These are phyloP conservation scores for Salinomyces thailandicus DNA, from an alignment of 2,329 filamentous ascomycete genomes.

Conservation along the genomic window DNA sequence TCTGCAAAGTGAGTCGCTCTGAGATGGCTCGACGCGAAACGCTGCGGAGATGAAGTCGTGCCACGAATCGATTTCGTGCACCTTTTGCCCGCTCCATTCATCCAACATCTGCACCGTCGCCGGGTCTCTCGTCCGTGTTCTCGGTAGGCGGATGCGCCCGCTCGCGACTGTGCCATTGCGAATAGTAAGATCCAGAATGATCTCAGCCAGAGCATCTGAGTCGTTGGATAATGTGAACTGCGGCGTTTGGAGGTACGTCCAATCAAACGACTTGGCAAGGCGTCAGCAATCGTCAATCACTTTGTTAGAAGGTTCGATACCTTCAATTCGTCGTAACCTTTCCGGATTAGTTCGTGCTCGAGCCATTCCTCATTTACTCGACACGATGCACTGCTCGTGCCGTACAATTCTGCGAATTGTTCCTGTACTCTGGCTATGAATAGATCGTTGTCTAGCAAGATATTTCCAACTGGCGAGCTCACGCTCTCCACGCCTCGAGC, in stretches of 20 bases:
- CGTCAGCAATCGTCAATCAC: conserved; percentile 23
- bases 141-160: too few species aligned
- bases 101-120: not conserved
- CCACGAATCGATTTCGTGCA: conserved; percentile 38
- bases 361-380: conserved; percentile 46
- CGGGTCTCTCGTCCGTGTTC: too few species aligned
- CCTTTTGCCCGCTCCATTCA: conserved; percentile 28
- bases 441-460: conserved; percentile 45
- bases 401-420: conserved; percentile 59
- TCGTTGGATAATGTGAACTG: conserved; percentile 48
- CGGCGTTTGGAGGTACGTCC: conserved; percentile 80
- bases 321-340: conserved; percentile 53
- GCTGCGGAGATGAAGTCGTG: not conserved
- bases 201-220: conserved; percentile 3
- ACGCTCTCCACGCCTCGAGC: conserved; percentile 87
- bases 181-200: conserved; percentile 23
- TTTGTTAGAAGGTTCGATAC: conserved; percentile 28
- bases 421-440: conserved; percentile 39
- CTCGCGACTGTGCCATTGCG: conserved; percentile 46
- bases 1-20: too few species aligned
- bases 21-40: too few species aligned
- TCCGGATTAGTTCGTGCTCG: conserved; percentile 44
- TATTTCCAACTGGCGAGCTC: conserved; percentile 71
- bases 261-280: conserved; percentile 47
- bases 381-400: conserved; percentile 29